phyloP scores from a whole-genome alignment of 2,329 filamentous ascomycete species.

The Aspergillus chevalieri region DNA sequence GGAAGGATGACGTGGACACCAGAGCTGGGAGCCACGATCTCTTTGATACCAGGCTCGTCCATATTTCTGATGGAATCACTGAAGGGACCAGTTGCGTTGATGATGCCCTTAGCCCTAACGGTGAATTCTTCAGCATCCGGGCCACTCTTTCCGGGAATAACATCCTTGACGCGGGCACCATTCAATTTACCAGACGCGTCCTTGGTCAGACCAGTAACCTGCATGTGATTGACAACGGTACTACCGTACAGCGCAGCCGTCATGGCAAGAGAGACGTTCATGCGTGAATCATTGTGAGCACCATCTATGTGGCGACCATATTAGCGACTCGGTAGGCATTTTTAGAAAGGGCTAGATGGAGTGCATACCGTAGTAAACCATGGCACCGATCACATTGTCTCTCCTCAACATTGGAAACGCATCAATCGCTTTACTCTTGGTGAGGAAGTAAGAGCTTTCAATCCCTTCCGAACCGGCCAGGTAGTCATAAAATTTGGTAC shows the following conservation, averaged over 20 bases:
- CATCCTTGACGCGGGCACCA: conserved; percentile 67
- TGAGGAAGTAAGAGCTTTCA: conserved; percentile 82
- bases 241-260: conserved; percentile 81
- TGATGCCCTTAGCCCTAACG: conserved; percentile 71
- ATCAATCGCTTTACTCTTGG: conserved; percentile 76
- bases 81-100: conserved; percentile 87
- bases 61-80: conserved; percentile 79
- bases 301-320: conserved; percentile 51
- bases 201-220: conserved; percentile 71
- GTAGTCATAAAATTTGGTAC: conserved; percentile 76
- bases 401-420: conserved; percentile 85
- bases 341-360: no score
- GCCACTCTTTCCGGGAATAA: conserved; percentile 61
- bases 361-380: conserved; percentile 71
- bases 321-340: not conserved
- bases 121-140: conserved; percentile 57
- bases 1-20: conserved; percentile 83
- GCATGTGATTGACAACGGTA: conserved; percentile 76
- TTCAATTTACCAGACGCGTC: conserved; percentile 65
- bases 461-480: conserved; percentile 81
- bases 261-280: conserved; percentile 85
- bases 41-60: conserved; percentile 64
- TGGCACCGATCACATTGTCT: conserved; percentile 68
- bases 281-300: conserved; percentile 84
- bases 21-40: conserved; percentile 79